phyloP scores from a whole-genome alignment of 164 flowering plant species.

The Akebia trifoliata region DNA sequence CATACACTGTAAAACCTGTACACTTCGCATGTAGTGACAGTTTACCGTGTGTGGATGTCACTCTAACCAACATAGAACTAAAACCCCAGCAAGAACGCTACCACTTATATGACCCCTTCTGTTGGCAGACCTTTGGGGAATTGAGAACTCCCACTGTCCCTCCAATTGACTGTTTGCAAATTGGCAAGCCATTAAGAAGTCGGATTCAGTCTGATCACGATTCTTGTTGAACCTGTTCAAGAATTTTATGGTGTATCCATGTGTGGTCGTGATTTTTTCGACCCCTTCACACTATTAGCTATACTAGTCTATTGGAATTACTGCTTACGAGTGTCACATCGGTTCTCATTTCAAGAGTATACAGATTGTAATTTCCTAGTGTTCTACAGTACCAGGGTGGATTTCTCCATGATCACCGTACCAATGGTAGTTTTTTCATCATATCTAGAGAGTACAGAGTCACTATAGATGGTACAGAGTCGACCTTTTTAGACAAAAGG shows the following conservation, averaged over 20 bases:
- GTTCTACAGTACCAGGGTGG: no score
- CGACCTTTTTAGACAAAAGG: no score
- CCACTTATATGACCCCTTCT: constrained; percentile 38
- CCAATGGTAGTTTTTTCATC: no score
- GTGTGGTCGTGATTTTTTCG: constrained; percentile 14
- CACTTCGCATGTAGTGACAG: constrained; percentile 59
- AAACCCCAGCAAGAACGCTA: constrained; percentile 25
- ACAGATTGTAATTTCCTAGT: constrained; percentile 11
- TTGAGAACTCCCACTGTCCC: constrained; percentile 47
- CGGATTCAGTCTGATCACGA: constrained; percentile 18
- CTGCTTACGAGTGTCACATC: constrained; percentile 7
- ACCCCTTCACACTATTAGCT: constrained; percentile 13
- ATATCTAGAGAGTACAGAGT: no score
- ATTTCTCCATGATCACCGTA: no score
- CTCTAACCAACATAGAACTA: constrained; percentile 41
- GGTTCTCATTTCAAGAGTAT: constrained; percentile 2
- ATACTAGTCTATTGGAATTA: constrained; percentile 9
- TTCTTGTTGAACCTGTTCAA: constrained; percentile 27
- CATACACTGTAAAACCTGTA: constrained; percentile 43
- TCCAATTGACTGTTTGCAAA: constrained; percentile 47
- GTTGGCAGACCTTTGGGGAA: constrained; percentile 66
- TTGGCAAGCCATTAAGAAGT: constrained; percentile 29
- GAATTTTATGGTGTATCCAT: constrained; percentile 4
- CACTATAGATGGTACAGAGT: no score
- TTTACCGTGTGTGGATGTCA: constrained; percentile 42